Base-by-base conservation (phyloP, 169 alveolate genomes). In the Pseudocohnilembus persalinus region DNA sequence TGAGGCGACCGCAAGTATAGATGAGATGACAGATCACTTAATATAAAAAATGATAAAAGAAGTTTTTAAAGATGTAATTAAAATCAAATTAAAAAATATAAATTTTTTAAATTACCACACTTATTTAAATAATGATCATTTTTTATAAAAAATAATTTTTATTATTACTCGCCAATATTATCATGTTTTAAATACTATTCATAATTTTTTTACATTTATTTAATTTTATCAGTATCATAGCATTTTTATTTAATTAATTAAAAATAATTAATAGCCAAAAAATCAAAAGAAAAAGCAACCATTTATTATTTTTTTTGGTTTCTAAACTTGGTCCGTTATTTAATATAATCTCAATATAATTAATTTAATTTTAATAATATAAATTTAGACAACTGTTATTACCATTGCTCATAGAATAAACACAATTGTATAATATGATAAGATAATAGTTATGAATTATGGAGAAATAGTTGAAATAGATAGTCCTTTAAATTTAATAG, bases 1-100 rank as follows among this genome's bases (percentile, higher is more conserved):
- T 86, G 95, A 91, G 83, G 95, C 95, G 4, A 91, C 95, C 78
- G 85, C 92, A 25, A 86, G 81, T 83, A 79, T 91, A 29, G 95
- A 91, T 76, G 74, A 77, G 73, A 83, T 88, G 82, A 91, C 91
- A n/a, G 95, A 91, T 73, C 73, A 81, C 31, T 49, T 88, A 6
- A 86, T 91, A 1, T 83, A 88, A 80, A 88, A 88, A 29, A 83
- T 81, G 31, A 88, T 91, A 27, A 87, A 83, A 82, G 65, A 86
- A 34, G 78, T 77, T 35, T 87, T 91, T 32, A 84, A 77, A 33
- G 81, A 82, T 33, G 75, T 85, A 92, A 87, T 73, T 83, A 92
- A 1, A 88, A 90, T n/a, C 35, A 76, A 27, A 79, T 82, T 29
- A 81, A 88, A 28, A 83, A 91, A 74, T 29, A 29, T 27, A 77